Base-by-base conservation (phyloP, 1,284 basidiomycete species). In the Ustilago loliicola region DNA sequence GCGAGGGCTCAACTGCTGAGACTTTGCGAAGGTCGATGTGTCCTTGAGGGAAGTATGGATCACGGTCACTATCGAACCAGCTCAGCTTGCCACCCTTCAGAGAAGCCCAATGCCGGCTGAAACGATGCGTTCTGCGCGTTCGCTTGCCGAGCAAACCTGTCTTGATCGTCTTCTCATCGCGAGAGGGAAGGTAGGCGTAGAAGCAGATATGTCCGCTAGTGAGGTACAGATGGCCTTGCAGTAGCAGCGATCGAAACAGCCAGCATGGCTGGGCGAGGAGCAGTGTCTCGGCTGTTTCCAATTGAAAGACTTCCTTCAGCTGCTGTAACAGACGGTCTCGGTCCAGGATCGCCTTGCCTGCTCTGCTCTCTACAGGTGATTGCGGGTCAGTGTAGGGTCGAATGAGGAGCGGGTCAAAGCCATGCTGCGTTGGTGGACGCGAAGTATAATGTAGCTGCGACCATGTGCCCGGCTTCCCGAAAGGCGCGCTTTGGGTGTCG, bases 161-260 rank as follows among this genome's bases (percentile, higher is more conserved):
- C 61, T 74, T 71, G 61, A 81, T 30, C 19, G 72, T 59, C 59
- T 73, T 66, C 38, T 77, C 71, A 17, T 78, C 76, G 29, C 74
- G 73, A 17, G 76, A 76, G 11, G 82, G 82, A 25, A 99, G 92
- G 85, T 96, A 95, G 0, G 96, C 96, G 86, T 98, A 98, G 88
- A 98, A 99, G 88, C 96, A 98, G 29, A 98, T 87, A 83, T 96
- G 93, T 4, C 92, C 91, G 77, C 93, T 93, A 1, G 96, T 98
- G 51, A 98, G 89, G 86, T 96, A 99, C 90, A 98, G 93, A 86
- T 96, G 97, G 19, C 96, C 96, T 87, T 98, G 95, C 23, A 99
- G 89, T 80, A 98, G 81, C 7, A 88, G 74, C 10, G 83, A 82
- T 48, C 87, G 83, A 67, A 87, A 87, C 21, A 80, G 74, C 83